These are phyloP conservation scores for Cicer arietinum DNA, from an alignment of 306 rosid genomes.

Conservation along the genomic window DNA sequence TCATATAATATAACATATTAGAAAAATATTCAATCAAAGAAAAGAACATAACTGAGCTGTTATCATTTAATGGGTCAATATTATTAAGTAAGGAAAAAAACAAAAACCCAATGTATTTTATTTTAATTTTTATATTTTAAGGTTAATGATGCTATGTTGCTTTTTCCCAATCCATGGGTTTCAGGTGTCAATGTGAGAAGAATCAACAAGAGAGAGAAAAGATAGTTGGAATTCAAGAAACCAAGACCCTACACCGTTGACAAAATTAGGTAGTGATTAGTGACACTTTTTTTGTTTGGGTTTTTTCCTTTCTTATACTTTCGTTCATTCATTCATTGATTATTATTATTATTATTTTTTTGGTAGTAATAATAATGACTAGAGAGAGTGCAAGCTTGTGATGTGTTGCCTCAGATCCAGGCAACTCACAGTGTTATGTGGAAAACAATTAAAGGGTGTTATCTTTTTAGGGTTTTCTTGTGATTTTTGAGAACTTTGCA, in stretches of 20 bases:
- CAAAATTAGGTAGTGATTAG: slow-evolving; percentile 71
- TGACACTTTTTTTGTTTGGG: slow-evolving; percentile 39
- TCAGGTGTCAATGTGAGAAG: slow-evolving; percentile 52
- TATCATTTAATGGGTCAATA: slow-evolving; percentile 38
- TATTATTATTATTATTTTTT: background rate
- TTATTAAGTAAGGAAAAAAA: slow-evolving; percentile 27
- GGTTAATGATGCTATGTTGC: slow-evolving; percentile 48
- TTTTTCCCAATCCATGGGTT: slow-evolving; percentile 56
- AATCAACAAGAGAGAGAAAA: slow-evolving; percentile 30
- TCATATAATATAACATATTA: background rate
- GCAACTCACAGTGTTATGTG: slow-evolving; percentile 60
- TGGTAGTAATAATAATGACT: slow-evolving; percentile 44
- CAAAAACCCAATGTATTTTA: slow-evolving; percentile 40
- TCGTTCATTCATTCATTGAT: slow-evolving; percentile 46
- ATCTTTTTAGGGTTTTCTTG: slow-evolving; percentile 74
- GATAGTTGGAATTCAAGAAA: slow-evolving; percentile 35
- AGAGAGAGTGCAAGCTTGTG: slow-evolving; percentile 53
- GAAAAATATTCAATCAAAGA: background rate
- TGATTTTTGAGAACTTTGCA: slow-evolving; percentile 71
- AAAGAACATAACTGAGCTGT: slow-evolving; percentile 50
- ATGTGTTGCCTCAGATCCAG: slow-evolving; percentile 95
- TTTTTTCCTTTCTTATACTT: slow-evolving; percentile 37
- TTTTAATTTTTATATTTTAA: background rate
- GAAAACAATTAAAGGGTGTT: slow-evolving; percentile 50
- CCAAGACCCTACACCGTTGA: slow-evolving; percentile 60